These are phyloP conservation scores for Verticillium isaacii DNA, from an alignment of 2,329 filamentous ascomycete genomes.

Conservation along the genomic window DNA sequence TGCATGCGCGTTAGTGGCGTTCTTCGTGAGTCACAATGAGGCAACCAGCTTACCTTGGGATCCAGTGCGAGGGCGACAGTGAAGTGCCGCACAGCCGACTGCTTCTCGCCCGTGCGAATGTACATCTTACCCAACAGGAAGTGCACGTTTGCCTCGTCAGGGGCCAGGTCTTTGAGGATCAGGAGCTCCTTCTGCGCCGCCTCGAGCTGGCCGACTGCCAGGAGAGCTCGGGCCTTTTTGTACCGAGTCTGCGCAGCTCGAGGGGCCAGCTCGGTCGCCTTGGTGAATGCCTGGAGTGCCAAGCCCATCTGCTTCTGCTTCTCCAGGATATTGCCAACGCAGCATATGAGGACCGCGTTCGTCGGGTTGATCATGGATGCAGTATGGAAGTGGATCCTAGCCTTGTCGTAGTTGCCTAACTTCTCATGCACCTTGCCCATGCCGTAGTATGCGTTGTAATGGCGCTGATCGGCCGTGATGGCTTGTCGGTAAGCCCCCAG, in stretches of 20 bases:
- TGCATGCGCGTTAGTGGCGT: slow-evolving; percentile 32
- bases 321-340: slow-evolving; percentile 85
- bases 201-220: slow-evolving; percentile 67
- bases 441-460: slow-evolving; percentile 99
- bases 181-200: slow-evolving; percentile 77
- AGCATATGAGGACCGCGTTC: slow-evolving; percentile 87
- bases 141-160: slow-evolving; percentile 93
- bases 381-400: slow-evolving; percentile 84
- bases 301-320: slow-evolving; percentile 77
- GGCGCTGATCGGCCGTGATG: slow-evolving; percentile 78
- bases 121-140: slow-evolving; percentile 87
- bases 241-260: slow-evolving; percentile 79
- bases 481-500: slow-evolving; percentile 81
- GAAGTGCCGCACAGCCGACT: slow-evolving; percentile 84
- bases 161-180: slow-evolving; percentile 84
- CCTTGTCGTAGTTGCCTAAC: slow-evolving; percentile 84
- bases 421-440: slow-evolving; percentile 80
- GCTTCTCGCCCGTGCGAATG: slow-evolving; percentile 66
- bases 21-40: not conserved
- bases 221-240: slow-evolving; percentile 84
- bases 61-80: slow-evolving; percentile 94
- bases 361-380: slow-evolving; percentile 88
- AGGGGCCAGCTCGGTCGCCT: slow-evolving; percentile 78
- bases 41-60: slow-evolving; percentile 68
- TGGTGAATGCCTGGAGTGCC: slow-evolving; percentile 76